A percentile compares a stretch with the other conserved stretches of the same genome.
Evolutionary conservation across 192 early-diverging fungal genomes (phyloP).

Genomic region (Rhizophagus clarus): DNA sequence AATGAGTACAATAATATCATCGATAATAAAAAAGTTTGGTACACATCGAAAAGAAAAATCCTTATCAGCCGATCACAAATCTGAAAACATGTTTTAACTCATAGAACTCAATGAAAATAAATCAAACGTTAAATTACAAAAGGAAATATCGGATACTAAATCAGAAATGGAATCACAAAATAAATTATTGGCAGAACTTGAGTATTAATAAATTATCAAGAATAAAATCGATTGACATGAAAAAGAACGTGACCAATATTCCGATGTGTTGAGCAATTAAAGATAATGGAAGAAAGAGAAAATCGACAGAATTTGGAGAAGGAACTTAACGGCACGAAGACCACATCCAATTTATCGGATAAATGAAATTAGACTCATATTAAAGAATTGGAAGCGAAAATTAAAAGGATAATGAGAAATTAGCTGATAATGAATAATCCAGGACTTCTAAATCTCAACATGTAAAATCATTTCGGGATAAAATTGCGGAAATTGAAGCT

Average conservation of each 20-base stretch:
- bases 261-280: neutral
- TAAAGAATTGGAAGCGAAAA: neutral
- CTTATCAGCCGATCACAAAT: neutral
- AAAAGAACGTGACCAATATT: conserved; percentile 5
- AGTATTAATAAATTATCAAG: no score
- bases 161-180: conserved; percentile 12
- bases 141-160: neutral
- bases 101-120: neutral
- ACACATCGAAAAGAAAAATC: conserved; percentile 5
- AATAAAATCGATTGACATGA: neutral
- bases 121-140: neutral
- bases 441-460: neutral
- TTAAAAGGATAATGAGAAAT: neutral
- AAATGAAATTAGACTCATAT: no score
- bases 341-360: no score
- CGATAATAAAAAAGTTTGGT: neutral
- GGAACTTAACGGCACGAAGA: no score
- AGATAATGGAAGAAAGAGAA: neutral
- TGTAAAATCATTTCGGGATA: neutral
- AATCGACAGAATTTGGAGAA: no score
- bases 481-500: neutral
- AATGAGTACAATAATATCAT: neutral
- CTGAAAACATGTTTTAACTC: neutral
- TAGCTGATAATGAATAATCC: neutral
- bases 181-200: conserved; percentile 11